A percentile compares a stretch with the other conserved stretches of the same genome.
Evolutionary conservation across 768 basidiomycete species (phyloP).

Genomic region (Russula compacta): DNA sequence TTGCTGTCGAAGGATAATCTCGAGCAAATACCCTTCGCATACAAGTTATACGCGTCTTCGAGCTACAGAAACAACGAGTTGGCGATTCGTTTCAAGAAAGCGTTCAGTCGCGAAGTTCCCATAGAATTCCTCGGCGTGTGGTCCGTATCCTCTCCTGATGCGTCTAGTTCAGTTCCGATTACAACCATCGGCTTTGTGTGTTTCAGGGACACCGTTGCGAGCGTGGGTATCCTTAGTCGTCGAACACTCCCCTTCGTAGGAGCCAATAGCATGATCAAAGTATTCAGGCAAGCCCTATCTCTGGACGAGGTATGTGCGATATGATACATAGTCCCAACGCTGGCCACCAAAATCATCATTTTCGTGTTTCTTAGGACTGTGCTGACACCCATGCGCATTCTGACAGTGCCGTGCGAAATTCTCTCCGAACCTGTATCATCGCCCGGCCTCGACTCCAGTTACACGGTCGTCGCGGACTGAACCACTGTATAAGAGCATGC

Average conservation of each 20-base stretch:
- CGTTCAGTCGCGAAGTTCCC: conserved; percentile 55
- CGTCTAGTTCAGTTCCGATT: background rate
- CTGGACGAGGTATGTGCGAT: conserved; percentile 55
- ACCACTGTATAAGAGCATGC: background rate
- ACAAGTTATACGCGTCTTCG: conserved; percentile 54
- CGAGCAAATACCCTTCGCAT: conserved; percentile 66
- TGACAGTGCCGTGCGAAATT: conserved; percentile 57
- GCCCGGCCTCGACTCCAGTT: conserved; percentile 20
- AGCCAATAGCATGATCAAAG: conserved; percentile 52
- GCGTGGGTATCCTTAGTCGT: conserved; percentile 55
- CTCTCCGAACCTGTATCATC: conserved; percentile 55
- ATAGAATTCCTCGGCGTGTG: conserved; percentile 80
- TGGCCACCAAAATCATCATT: background rate
- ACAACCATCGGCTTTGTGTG: background rate
- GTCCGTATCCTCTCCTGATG: conserved; percentile 29
- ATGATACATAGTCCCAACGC: background rate
- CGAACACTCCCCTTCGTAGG: conserved; percentile 59
- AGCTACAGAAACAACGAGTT: conserved; percentile 38
- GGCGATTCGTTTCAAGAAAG: conserved; percentile 60
- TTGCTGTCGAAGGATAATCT: conserved; percentile 58
- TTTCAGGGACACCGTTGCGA: conserved; percentile 67
- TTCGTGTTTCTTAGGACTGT: background rate
- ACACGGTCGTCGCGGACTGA: conserved; percentile 21
- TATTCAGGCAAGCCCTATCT: conserved; percentile 68
- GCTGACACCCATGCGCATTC: background rate